Evolutionary conservation across 768 basidiomycete species (phyloP), one percentile per base, ranked within the genome.

Genomic region (Suillus alpinus): DNA sequence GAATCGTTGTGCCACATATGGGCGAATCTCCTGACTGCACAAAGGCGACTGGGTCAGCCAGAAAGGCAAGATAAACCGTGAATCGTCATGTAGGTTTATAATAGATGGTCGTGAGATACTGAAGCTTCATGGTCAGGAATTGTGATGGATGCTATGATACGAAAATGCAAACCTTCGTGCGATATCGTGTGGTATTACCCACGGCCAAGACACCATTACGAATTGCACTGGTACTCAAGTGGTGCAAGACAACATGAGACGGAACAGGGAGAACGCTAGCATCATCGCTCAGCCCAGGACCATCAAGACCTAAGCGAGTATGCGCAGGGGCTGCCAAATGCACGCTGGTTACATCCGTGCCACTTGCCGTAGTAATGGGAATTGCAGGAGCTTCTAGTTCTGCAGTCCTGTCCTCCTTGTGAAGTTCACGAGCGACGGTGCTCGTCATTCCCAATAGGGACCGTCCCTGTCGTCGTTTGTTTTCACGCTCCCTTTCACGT

Each of bases 181-280:
- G 80, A 78, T 97, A 98, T 70, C 95, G 79, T 56, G 89, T 94
- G 60, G 95, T 98, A 62, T 86, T 93, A 31, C 88, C 95, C 6
- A 98, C 94, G 41, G 94, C 95, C 53, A 98, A 75, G 50, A 96
- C 93, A 7, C 94, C 95, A 72, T 95, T 95, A 74, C 87, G 82
- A 63, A 98, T 98, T 56, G 95, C 95, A 68, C 94, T 96, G 63
- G 95, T 97, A 63, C 92, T 92, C 67, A 98, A 75, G 74, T 98
- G 95, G 67, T 97, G 94, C 64, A 98, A 78, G 26, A 98, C 94
- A 40, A 94, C 93, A 77, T 98, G 95, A 40, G 87, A 90, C 23
- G 95, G 95, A 23, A 97, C 93, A 16, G 96, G 90, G 63, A 98
- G 75, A 59, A 98, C 94, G 52, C 88, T 89, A 56, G 86, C 90